A percentile compares a stretch with the other conserved stretches of the same genome.
phyloP scores from a whole-genome alignment of 2,329 filamentous ascomycete genomes.

The Colletotrichum musicola region DNA sequence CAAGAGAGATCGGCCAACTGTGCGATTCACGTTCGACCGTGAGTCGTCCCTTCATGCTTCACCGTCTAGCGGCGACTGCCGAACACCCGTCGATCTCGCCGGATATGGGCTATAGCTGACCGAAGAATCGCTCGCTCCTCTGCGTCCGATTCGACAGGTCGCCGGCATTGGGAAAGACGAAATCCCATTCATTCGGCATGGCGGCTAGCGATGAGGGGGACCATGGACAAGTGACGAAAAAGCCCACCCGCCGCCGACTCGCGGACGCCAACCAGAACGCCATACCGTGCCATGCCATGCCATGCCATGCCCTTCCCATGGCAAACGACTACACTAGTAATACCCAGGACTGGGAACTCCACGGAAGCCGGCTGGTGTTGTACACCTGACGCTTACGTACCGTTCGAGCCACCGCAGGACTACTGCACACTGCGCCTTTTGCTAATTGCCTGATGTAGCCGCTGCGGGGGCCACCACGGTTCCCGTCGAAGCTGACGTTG shows the following conservation, averaged over 20 bases:
- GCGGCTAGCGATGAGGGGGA: slow-evolving; percentile 11
- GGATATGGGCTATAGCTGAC: slow-evolving; percentile 14
- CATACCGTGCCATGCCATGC: background rate
- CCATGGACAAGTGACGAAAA: slow-evolving; percentile 17
- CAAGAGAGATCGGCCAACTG: slow-evolving; percentile 32
- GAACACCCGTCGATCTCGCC: slow-evolving; percentile 31
- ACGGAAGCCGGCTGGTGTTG: slow-evolving; percentile 18
- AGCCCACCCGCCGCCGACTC: background rate
- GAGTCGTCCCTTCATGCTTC: slow-evolving; percentile 28
- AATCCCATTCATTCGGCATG: slow-evolving; percentile 15
- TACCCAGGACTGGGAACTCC: slow-evolving; percentile 14
- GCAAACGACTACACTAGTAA: no score
- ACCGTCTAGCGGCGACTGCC: slow-evolving; percentile 29
- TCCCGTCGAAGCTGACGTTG: slow-evolving; percentile 16
- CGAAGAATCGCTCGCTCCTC: background rate
- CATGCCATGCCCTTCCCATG: no score
- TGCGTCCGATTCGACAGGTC: slow-evolving; percentile 14
- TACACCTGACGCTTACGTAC: slow-evolving; percentile 11
- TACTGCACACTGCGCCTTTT: slow-evolving; percentile 27
- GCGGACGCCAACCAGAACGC: slow-evolving; percentile 11
- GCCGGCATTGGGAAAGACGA: slow-evolving; percentile 6
- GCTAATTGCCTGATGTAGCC: slow-evolving; percentile 12
- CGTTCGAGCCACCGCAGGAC: slow-evolving; percentile 19
- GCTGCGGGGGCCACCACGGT: slow-evolving; percentile 17
- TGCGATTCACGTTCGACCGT: slow-evolving; percentile 34